Conservation (phyloP, 2,329 filamentous ascomycete species). For the Cladosporium cucumerinum region DNA sequence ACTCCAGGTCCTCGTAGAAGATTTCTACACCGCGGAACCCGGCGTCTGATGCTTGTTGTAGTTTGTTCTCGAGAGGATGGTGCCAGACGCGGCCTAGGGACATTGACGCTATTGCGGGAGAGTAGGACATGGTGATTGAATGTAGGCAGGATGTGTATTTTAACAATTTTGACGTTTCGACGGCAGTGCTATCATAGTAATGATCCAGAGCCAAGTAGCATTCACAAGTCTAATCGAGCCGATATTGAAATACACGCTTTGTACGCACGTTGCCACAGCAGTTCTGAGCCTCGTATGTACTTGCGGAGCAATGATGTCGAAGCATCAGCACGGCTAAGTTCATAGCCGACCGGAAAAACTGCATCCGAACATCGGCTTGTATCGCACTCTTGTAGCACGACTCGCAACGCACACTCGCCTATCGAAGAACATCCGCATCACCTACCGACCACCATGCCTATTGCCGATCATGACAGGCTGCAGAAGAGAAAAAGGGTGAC, state of each 20-base stretch:
- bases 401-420: background rate
- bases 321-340: background rate
- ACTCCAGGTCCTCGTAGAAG: conserved; percentile 73
- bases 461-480: background rate
- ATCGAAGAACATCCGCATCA: background rate
- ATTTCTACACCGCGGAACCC: conserved; percentile 69
- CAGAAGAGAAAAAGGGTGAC: background rate
- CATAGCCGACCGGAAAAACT: background rate
- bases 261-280: background rate
- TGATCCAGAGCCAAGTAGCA: background rate
- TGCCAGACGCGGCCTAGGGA: conserved; percentile 71
- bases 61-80: conserved; percentile 64
- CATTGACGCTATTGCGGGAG: conserved; percentile 70
- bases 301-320: background rate
- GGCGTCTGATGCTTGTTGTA: conserved; percentile 62
- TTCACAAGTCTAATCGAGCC: background rate
- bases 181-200: background rate
- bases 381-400: background rate
- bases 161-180: background rate
- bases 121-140: conserved; percentile 38
- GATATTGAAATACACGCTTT: background rate
- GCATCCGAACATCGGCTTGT: background rate
- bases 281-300: background rate
- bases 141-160: background rate
- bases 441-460: background rate